Percentiles rank a stretch among this genome's conserved stretches.
Conservation (phyloP, 352 stramenopile species). For the Peronospora destructor region DNA sequence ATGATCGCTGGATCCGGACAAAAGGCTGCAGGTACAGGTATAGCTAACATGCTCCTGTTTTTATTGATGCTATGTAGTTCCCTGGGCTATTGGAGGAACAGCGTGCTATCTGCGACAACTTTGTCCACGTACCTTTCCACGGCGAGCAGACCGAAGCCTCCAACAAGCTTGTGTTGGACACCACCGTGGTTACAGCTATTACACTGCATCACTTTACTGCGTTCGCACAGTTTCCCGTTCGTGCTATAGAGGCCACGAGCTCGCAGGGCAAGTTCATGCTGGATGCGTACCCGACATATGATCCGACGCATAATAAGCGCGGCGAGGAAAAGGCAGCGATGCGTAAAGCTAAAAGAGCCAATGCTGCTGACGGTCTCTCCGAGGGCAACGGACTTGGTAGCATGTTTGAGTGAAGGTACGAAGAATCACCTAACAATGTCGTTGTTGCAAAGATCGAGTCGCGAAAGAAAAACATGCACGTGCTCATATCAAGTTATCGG, state of each 20-base stretch:
- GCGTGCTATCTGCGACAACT: slow-evolving; percentile 54
- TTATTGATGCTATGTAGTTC: slow-evolving; percentile 22
- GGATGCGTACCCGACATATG: slow-evolving; percentile 49
- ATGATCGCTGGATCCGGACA: neutral
- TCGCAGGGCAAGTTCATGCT: slow-evolving; percentile 77
- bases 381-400: slow-evolving; percentile 34
- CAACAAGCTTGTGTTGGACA: slow-evolving; percentile 38
- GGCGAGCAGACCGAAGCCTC: slow-evolving; percentile 36
- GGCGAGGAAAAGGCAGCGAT: slow-evolving; percentile 36
- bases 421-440: neutral
- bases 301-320: slow-evolving; percentile 25
- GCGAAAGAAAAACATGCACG: slow-evolving; percentile 20
- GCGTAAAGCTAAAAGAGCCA: slow-evolving; percentile 41
- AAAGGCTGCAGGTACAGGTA: neutral
- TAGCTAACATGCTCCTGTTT: neutral
- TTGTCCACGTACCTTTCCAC: slow-evolving; percentile 55
- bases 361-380: slow-evolving; percentile 36
- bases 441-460: slow-evolving; percentile 3
- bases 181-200: slow-evolving; percentile 58
- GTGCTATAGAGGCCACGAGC: slow-evolving; percentile 49
- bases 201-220: slow-evolving; percentile 62
- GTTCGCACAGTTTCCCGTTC: slow-evolving; percentile 51
- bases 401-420: slow-evolving; percentile 36
- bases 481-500: slow-evolving; percentile 35
- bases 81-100: slow-evolving; percentile 51